Evolutionary conservation across 2,329 filamentous ascomycete genomes (phyloP), one percentile per base, ranked within the genome.

Genomic region (Zymoseptoria brevis): DNA sequence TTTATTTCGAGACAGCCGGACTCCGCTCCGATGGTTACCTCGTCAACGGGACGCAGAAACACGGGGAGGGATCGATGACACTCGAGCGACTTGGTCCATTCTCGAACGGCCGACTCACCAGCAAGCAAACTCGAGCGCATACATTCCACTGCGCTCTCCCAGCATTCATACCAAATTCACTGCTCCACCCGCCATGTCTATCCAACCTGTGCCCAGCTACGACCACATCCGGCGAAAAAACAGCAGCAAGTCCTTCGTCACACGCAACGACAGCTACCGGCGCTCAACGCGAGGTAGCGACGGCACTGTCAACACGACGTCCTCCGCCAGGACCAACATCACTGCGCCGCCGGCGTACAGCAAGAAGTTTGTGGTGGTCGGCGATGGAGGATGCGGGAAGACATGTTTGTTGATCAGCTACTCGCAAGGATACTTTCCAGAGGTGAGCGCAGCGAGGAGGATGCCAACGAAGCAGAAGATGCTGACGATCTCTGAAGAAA

Each of bases 321-420:
- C 86, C 61, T 88, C 85, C 53, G 84, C 88, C 60, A 86, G 83
- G 62, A 96, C 93, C 56, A 87, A 90, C 74, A 84, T 93, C 76
- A 96, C 93, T 54, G 90, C 96, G 73, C 90, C 89, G 22, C 92
- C 93, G 3, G 84, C 90, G 59, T 96, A 94, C 78, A 97, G 93
- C 67, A 99, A 99, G 82, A 99, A 99, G 83, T 94, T 99, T 73
- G 94, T 99, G 51, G 94, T 99, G 55, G 94, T 99, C 52, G 94
- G 94, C 63, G 94, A 99, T 75, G 94, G 94, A 69, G 94, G 94
- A 63, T 99, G 94, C 76, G 94, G 94, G 70, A 99, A 99, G 85
- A 99, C 94, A 8, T 99, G 94, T 80, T 80, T 99, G 67, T 81
- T 99, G 76, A 99, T 99, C 77, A 96, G 92, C 78, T 99, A 97